phyloP scores from a whole-genome alignment of 1,284 basidiomycete species.

The Boletus semigastroideus region DNA sequence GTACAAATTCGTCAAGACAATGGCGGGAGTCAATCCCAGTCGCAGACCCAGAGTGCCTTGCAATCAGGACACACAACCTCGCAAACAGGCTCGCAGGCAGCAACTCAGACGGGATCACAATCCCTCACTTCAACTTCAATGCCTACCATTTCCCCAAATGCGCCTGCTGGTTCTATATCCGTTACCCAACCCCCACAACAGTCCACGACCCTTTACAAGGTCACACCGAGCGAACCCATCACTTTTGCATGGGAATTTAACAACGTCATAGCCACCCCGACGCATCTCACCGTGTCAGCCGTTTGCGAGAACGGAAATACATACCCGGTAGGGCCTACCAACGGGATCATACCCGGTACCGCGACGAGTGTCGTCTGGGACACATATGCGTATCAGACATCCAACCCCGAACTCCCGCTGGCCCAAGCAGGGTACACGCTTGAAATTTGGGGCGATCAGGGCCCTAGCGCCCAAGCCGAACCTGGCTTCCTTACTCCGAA shows the following conservation, averaged over 20 bases:
- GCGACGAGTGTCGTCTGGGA: slow-evolving; percentile 82
- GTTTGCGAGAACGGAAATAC: slow-evolving; percentile 83
- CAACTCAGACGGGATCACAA: background rate
- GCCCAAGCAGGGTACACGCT: slow-evolving; percentile 75
- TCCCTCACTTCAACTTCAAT: slow-evolving; percentile 15
- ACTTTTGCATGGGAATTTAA: slow-evolving; percentile 91
- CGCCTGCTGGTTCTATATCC: slow-evolving; percentile 63
- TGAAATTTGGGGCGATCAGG: slow-evolving; percentile 79
- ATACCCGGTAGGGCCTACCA: slow-evolving; percentile 79
- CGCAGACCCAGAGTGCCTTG: background rate
- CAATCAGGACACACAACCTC: background rate
- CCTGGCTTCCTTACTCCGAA: slow-evolving; percentile 74
- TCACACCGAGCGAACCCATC: slow-evolving; percentile 68
- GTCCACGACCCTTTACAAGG: slow-evolving; percentile 83
- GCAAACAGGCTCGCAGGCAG: background rate
- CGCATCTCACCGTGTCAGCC: slow-evolving; percentile 76
- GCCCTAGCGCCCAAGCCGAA: slow-evolving; percentile 52
- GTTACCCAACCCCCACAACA: slow-evolving; percentile 80
- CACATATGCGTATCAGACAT: slow-evolving; percentile 70
- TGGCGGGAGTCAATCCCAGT: background rate
- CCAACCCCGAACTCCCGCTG: slow-evolving; percentile 63
- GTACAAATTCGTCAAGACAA: slow-evolving; percentile 9
- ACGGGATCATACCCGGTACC: slow-evolving; percentile 66
- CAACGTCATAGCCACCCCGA: slow-evolving; percentile 63
- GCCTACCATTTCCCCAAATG: slow-evolving; percentile 51